A percentile compares a stretch with the other conserved stretches of the same genome.
Evolutionary conservation across 768 basidiomycete species (phyloP).

Genomic region (Boletus sp.): DNA sequence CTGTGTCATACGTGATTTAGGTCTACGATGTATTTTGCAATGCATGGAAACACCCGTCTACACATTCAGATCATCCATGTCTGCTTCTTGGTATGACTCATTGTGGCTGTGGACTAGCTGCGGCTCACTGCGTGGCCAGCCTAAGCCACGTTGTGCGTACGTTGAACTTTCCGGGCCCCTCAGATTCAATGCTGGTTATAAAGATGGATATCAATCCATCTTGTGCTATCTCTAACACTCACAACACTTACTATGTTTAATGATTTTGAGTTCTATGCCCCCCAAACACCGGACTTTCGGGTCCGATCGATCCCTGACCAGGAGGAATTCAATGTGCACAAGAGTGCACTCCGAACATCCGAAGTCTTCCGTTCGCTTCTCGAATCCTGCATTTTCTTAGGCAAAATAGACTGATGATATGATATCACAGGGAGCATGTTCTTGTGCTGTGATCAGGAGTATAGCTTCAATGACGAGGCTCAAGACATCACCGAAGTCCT

Average conservation of each 20-base stretch:
- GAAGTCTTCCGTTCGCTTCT: conserved; percentile 59
- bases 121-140: conserved; percentile 15
- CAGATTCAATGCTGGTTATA: conserved; percentile 1
- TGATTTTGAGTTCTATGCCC: conserved; percentile 35
- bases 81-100: conserved; percentile 8
- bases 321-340: conserved; percentile 48
- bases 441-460: conserved; percentile 47
- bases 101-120: conserved; percentile 3
- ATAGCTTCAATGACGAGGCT: conserved; percentile 9
- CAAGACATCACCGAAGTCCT: conserved; percentile 36
- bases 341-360: conserved; percentile 49
- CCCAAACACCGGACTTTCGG: conserved; percentile 52
- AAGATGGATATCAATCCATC: neutral
- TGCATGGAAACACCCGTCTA: conserved; percentile 32
- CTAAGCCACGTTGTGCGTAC: conserved; percentile 23
- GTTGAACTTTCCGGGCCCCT: conserved; percentile 1
- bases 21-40: conserved; percentile 40
- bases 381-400: neutral
- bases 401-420: conserved; percentile 7
- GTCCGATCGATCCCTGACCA: conserved; percentile 56
- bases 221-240: neutral
- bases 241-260: conserved; percentile 8
- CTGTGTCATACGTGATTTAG: conserved; percentile 42
- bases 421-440: conserved; percentile 63
- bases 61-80: conserved; percentile 7